Evolutionary conservation across 805 yeast species (phyloP), one percentile per base, ranked within the genome.

Genomic region (Cyberlindnera misumaiensis): DNA sequence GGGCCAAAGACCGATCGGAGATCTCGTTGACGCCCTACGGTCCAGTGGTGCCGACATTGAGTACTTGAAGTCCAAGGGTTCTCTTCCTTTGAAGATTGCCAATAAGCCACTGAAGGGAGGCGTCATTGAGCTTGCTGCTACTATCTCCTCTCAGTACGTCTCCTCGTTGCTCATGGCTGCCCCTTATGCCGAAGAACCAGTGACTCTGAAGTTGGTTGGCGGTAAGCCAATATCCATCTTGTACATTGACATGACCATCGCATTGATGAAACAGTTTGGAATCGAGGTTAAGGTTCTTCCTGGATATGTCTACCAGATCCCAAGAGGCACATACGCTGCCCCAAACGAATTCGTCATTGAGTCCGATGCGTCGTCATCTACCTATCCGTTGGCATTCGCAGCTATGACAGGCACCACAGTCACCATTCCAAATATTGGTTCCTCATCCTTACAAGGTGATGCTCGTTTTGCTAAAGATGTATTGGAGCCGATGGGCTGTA

Each of bases 1-100:
- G 98, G 95, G 89, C 62, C 94, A 89, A 61, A 74, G 98, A 52
- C 98, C 98, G 14, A 86, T 87, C 52, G 97, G 96, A 25, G 96
- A 97, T 3, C 71, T 93, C 40, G 96, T 93, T 11, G 96, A 88
- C 51, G 95, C 98, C 4, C 68, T 93, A 48, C 71, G 82, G 40
- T 62, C 73, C 9, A 90, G 89, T 52, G 97, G 97, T 29, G 76
- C 88, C 3, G 55, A 65, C 11, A 74, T 93, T 35, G 78, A 76
- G 29, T 93, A 86, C 55, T 60, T 80, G 47, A 86, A 85, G 50
- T 67, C 63, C 20, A 68, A 72, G 44, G 97, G 96, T n/a, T 85
- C 94, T 7, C 67, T 93, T 41, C 98, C 98, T 3, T 67, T 93
- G 53, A 71, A 73, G 36, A 77, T 89, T 30, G 54, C 68, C 40